These are phyloP conservation scores for Coemansia sp. DNA, from an alignment of 192 early-diverging fungal species.

Conservation along the genomic window DNA sequence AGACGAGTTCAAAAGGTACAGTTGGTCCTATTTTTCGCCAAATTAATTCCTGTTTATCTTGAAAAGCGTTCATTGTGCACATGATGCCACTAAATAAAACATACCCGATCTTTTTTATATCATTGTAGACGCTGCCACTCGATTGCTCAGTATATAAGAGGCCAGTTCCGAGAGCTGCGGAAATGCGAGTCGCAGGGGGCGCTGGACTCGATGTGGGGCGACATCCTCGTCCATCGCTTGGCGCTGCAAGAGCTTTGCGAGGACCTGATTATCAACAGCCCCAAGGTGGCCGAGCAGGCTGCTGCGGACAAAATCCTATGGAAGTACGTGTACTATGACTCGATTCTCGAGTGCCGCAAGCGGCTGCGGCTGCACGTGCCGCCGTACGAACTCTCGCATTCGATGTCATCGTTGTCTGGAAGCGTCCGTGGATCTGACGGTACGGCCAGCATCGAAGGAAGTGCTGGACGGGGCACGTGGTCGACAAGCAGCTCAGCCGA, in stretches of 20 bases:
- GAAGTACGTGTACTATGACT: slow-evolving; percentile 39
- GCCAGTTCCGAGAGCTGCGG: slow-evolving; percentile 27
- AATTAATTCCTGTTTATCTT: background rate
- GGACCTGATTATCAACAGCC: slow-evolving; percentile 24
- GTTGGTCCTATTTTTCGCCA: background rate
- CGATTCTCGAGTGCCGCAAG: slow-evolving; percentile 45
- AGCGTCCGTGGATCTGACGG: slow-evolving; percentile 19
- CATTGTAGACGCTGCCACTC: slow-evolving; percentile 22
- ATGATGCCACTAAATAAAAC: background rate
- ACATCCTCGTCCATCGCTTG: slow-evolving; percentile 35
- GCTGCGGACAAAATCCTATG: slow-evolving; percentile 36
- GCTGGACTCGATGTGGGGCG: slow-evolving; percentile 42
- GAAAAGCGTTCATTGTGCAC: background rate
- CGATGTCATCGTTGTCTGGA: slow-evolving; percentile 25
- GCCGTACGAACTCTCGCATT: slow-evolving; percentile 27
- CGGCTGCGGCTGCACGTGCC: slow-evolving; percentile 36
- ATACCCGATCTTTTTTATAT: too few species aligned
- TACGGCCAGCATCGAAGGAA: slow-evolving; percentile 18
- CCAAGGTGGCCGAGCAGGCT: slow-evolving; percentile 14
- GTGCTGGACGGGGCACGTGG: slow-evolving; percentile 13
- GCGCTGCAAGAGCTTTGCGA: slow-evolving; percentile 38
- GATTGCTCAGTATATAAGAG: slow-evolving; percentile 19
- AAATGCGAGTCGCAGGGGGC: slow-evolving; percentile 20
- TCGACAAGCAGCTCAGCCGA: slow-evolving; percentile 10
- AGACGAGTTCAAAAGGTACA: slow-evolving; percentile 20